Conservation (phyloP, 176 grass and related monocot genomes). For the Tuctoria greenei region DNA sequence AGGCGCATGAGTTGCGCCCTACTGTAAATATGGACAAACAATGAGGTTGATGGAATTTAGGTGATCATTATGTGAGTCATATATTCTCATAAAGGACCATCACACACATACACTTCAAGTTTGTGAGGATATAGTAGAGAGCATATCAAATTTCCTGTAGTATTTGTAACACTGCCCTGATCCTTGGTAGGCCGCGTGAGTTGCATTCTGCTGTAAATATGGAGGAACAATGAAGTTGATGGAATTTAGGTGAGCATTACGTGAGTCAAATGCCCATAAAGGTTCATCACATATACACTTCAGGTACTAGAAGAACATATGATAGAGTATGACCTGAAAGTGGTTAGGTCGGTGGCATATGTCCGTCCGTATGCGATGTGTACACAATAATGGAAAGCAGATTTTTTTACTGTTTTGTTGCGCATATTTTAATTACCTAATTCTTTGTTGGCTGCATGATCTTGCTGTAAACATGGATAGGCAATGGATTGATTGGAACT, state of each 20-base stretch:
- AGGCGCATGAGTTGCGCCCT: slow-evolving; percentile 27
- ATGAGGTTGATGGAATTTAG: slow-evolving; percentile 35
- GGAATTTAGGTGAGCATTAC: slow-evolving; percentile 45
- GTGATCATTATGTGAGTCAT: slow-evolving; percentile 13
- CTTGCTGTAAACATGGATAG: slow-evolving; percentile 36
- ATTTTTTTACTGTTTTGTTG: not conserved
- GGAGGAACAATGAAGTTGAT: slow-evolving; percentile 36
- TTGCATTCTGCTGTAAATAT: slow-evolving; percentile 46
- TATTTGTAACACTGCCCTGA: slow-evolving; percentile 34
- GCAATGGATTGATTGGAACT: too few species aligned
- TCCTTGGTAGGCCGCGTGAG: slow-evolving; percentile 43
- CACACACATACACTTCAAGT: not conserved
- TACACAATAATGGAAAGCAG: not conserved
- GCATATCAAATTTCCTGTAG: not conserved
- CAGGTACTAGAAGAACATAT: too few species aligned
- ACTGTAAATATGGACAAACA: slow-evolving; percentile 44
- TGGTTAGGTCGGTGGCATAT: not conserved
- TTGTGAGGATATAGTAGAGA: not conserved
- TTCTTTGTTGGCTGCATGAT: slow-evolving; percentile 24
- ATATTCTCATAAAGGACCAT: slow-evolving; percentile 40
- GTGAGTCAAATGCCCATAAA: slow-evolving; percentile 33
- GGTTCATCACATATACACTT: slow-evolving; percentile 32
- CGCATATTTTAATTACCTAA: slow-evolving; percentile 25
- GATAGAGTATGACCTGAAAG: not conserved
- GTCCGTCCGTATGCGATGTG: not conserved